Evolutionary conservation across 1,139 yeast genomes (phyloP), one percentile per base, ranked within the genome.

Genomic region (Taphrina pruni): DNA sequence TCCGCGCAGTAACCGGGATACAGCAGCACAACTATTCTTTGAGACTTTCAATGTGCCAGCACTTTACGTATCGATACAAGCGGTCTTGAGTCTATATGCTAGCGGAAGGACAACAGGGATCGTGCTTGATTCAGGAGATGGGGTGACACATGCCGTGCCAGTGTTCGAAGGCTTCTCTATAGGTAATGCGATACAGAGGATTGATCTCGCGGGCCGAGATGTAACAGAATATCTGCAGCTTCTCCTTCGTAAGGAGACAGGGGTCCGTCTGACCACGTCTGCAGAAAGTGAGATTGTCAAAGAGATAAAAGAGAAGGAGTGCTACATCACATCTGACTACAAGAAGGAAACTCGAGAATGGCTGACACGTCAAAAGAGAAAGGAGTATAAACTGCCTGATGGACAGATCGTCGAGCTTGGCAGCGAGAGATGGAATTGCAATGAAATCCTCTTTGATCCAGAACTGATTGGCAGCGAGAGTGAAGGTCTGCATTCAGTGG

Each of bases 31-130:
- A 78, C 79, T 90, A 1, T 79, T 91, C 70, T 93, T 90, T 78
- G 98, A 93, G 76, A 88, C 87, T 60, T 90, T 91, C 79, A 87
- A 87, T 74, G 86, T 89, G n/a, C 97, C 97, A 0, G 93, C 97
- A 8, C 75, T 91, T n/a, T 90, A 90, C 76, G 80, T 91, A 20
- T 86, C 92, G 2, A 84, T 90, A 60, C 97, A 92, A 74, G 95
- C 97, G 0, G 93, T 92, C 14, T 80, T 93, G 67, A 85, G 97
- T 1, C 80, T 93, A 46, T 93, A 93, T 79, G 93, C 97, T 0
- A 85, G 90, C 1, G 98, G 98, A 0, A 81, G 92, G 73, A 93
- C 97, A 1, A 92, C 97, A 0, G 98, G 98, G 0, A 85, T 90
- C 52, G 96, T 91, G 11, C 78, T 93, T 14, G 97, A 93, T 77